Percentiles rank a stretch among this genome's conserved stretches.
Evolutionary conservation across 495 filamentous ascomycete species (phyloP).

Genomic region (Margaritispora aquatica): DNA sequence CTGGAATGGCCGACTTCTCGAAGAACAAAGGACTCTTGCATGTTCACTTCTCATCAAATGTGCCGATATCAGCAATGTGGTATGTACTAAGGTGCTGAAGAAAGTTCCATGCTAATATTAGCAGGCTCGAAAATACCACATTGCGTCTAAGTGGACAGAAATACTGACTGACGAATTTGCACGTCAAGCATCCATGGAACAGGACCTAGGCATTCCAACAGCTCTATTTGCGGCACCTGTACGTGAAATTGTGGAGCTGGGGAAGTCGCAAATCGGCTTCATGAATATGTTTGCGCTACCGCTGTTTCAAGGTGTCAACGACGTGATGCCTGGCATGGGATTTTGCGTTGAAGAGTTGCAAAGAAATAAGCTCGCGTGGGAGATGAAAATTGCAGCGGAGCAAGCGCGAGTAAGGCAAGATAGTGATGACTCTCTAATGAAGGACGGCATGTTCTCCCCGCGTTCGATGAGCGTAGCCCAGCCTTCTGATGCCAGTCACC

Average conservation of each 20-base stretch:
- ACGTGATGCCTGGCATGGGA: constrained; percentile 74
- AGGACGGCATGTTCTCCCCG: constrained; percentile 32
- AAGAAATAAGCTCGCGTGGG: constrained; percentile 67
- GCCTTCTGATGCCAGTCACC: constrained; percentile 24
- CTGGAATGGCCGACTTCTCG: constrained; percentile 65
- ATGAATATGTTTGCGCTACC: constrained; percentile 94
- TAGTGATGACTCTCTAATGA: constrained; percentile 18
- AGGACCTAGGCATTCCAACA: constrained; percentile 75
- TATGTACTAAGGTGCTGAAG: constrained; percentile 32
- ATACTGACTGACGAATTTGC: constrained; percentile 92
- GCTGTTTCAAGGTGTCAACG: constrained; percentile 77
- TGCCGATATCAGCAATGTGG: constrained; percentile 97
- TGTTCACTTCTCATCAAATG: constrained; percentile 95
- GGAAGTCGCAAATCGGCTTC: constrained; percentile 83
- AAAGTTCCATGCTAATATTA: constrained; percentile 5
- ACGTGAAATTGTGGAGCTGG: constrained; percentile 76
- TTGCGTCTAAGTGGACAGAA: constrained; percentile 80
- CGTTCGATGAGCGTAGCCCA: constrained; percentile 33
- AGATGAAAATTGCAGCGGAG: constrained; percentile 51
- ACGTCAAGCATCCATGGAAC: constrained; percentile 87
- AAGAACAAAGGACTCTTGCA: constrained; percentile 66
- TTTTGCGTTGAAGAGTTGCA: constrained; percentile 79
- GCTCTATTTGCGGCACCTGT: constrained; percentile 82
- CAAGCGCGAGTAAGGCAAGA: constrained; percentile 34
- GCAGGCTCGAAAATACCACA: constrained; percentile 74